Evolutionary conservation across 2,329 filamentous ascomycete species (phyloP).

Genomic region (Colletotrichum sojae): DNA sequence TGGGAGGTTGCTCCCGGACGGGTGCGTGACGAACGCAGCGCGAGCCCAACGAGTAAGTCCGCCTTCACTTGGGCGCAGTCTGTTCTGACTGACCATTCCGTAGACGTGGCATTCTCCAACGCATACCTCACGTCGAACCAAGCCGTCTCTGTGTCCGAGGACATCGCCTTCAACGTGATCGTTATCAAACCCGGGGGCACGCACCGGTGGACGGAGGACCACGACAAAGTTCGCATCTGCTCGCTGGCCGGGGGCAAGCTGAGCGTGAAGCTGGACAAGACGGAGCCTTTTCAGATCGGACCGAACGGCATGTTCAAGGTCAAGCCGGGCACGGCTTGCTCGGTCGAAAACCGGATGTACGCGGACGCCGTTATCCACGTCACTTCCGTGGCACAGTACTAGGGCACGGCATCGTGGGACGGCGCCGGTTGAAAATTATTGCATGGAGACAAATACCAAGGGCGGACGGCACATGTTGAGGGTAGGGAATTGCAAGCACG

Average conservation of each 20-base stretch:
- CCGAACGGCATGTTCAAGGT: conserved; percentile 61
- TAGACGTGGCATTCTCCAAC: conserved; percentile 61
- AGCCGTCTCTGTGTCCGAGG: conserved; percentile 53
- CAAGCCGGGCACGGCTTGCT: conserved; percentile 53
- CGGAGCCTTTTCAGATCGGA: conserved; percentile 57
- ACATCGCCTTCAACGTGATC: conserved; percentile 58
- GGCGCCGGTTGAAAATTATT: neutral
- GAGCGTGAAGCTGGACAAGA: conserved; percentile 52
- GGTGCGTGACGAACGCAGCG: conserved; percentile 47
- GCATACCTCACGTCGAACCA: conserved; percentile 56
- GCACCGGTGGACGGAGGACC: conserved; percentile 48
- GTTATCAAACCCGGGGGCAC: conserved; percentile 56
- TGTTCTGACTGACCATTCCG: neutral
- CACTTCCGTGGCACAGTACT: conserved; percentile 47
- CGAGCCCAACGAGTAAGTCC: conserved; percentile 53
- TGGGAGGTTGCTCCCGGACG: conserved; percentile 63
- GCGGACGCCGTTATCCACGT: conserved; percentile 60
- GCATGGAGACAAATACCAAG: conserved; percentile 1
- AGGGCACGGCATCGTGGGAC: neutral
- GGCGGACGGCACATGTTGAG: neutral
- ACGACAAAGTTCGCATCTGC: conserved; percentile 54
- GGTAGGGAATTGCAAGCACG: neutral
- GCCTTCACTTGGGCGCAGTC: too few relatives aligned
- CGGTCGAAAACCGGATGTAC: conserved; percentile 60
- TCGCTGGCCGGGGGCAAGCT: conserved; percentile 59